Evolutionary conservation across 306 rosid genomes (phyloP).

Genomic region (Malus orientalis): DNA sequence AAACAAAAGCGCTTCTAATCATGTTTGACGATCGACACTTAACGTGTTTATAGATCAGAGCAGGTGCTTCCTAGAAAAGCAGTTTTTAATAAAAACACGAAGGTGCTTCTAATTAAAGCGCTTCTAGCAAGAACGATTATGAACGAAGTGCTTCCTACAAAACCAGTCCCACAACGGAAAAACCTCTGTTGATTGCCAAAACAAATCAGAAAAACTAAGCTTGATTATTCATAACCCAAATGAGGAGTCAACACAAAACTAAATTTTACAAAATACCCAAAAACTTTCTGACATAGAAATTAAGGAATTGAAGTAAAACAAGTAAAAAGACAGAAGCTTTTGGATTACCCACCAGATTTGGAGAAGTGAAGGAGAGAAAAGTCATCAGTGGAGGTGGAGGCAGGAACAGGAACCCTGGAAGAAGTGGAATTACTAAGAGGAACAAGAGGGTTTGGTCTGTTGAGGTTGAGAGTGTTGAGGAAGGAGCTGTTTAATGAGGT

Average conservation of each 20-base stretch:
- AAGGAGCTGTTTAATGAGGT: constrained; percentile 36
- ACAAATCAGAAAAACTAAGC: not conserved
- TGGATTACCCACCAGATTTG: constrained; percentile 50
- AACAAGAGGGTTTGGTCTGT: constrained; percentile 28
- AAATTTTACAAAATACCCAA: not conserved
- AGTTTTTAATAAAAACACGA: no score
- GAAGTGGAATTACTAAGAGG: not conserved
- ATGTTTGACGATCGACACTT: not conserved
- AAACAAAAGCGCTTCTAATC: not conserved
- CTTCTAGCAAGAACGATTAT: no score
- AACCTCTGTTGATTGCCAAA: not conserved
- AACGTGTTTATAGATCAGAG: not conserved
- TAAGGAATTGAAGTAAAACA: not conserved
- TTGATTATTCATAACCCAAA: not conserved
- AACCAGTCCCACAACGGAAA: not conserved
- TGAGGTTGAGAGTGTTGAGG: constrained; percentile 21
- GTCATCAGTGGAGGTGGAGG: constrained; percentile 21
- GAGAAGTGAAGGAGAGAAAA: constrained; percentile 35
- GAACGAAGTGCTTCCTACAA: not conserved
- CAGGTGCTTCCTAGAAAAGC: not conserved
- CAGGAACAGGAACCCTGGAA: constrained; percentile 34
- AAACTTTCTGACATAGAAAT: not conserved
- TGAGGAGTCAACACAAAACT: not conserved
- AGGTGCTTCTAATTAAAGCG: no score
- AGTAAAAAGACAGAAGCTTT: not conserved